phyloP scores from a whole-genome alignment of 805 yeast genomes.

The Candida bentonensis region DNA sequence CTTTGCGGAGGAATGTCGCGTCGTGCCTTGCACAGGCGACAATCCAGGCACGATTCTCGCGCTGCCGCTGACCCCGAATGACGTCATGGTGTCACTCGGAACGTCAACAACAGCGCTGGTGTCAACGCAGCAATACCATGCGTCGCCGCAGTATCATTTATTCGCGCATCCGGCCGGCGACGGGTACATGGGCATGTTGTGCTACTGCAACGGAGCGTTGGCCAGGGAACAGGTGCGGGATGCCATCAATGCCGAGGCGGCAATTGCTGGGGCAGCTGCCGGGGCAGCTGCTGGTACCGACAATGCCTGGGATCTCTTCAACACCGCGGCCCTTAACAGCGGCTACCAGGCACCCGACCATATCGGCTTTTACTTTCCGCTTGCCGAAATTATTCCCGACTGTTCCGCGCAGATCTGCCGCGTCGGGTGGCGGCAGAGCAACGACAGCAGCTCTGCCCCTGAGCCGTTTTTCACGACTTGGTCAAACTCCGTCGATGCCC shows the following conservation, averaged over 20 bases:
- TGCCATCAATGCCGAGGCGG: constrained; percentile 29
- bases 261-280: too few relatives aligned
- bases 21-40: constrained; percentile 80
- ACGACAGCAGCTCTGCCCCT: constrained; percentile 12
- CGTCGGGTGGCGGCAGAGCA: constrained; percentile 26
- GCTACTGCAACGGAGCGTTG: constrained; percentile 82
- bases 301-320: constrained; percentile 19
- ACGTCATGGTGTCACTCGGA: constrained; percentile 70
- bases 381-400: constrained; percentile 86
- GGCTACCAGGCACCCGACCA: constrained; percentile 8
- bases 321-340: constrained; percentile 8
- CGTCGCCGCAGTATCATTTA: constrained; percentile 72
- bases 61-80: constrained; percentile 62
- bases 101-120: constrained; percentile 83
- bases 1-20: constrained; percentile 35
- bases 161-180: constrained; percentile 74
- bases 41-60: constrained; percentile 80
- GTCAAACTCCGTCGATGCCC: constrained; percentile 39
- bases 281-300: too few relatives aligned
- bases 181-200: constrained; percentile 87
- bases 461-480: too few relatives aligned
- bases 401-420: constrained; percentile 50
- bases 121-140: constrained; percentile 62
- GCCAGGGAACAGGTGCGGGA: constrained; percentile 72
- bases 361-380: constrained; percentile 75